These are phyloP conservation scores for Entelexis paramagnoliae DNA, from an alignment of 1,139 yeast genomes.

Conservation along the genomic window DNA sequence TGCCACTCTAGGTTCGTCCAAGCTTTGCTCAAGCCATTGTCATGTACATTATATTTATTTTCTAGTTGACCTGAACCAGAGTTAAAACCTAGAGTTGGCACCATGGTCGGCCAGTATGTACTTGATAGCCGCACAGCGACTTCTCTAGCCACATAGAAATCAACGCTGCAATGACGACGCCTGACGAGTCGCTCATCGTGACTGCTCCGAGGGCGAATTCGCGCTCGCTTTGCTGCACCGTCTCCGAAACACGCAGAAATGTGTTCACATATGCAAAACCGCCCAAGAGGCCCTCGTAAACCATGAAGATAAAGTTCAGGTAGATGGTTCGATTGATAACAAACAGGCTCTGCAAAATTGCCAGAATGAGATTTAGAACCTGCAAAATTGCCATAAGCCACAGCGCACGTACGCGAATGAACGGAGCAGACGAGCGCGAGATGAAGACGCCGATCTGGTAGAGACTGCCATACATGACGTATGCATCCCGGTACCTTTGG, in stretches of 20 bases:
- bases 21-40: too few relatives aligned
- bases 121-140: constrained; percentile 57
- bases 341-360: constrained; percentile 54
- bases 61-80: background rate
- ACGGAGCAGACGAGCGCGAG: constrained; percentile 70
- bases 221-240: constrained; percentile 44
- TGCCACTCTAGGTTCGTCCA: background rate
- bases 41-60: constrained; percentile 1
- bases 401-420: constrained; percentile 49
- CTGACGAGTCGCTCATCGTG: constrained; percentile 82
- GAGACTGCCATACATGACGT: constrained; percentile 85
- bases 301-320: constrained; percentile 49
- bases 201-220: constrained; percentile 94
- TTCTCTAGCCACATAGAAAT: constrained; percentile 68
- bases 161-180: constrained; percentile 71
- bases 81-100: constrained; percentile 25
- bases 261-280: constrained; percentile 88
- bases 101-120: constrained; percentile 35
- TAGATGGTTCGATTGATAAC: constrained; percentile 56
- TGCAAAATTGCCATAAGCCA: constrained; percentile 61
- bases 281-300: constrained; percentile 80
- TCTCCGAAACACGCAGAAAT: constrained; percentile 64
- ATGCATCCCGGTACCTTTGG: constrained; percentile 64
- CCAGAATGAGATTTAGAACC: constrained; percentile 48
- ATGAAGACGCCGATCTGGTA: constrained; percentile 89